phyloP scores from a whole-genome alignment of 1,284 basidiomycete species.

The Calocybe gambosa region DNA sequence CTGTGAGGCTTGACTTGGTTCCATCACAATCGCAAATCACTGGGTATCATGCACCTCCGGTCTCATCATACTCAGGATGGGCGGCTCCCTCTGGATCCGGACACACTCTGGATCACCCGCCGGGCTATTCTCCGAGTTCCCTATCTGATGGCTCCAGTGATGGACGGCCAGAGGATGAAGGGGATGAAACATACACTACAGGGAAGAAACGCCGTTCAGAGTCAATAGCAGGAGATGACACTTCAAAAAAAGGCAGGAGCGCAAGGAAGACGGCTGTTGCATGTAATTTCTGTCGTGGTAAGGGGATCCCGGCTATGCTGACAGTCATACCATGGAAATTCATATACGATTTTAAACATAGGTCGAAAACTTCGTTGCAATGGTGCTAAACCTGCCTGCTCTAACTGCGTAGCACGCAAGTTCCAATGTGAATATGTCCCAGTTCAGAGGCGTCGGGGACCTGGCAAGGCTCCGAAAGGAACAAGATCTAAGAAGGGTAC shows the following conservation, averaged over 20 bases:
- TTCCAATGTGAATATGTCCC: slow-evolving; percentile 49
- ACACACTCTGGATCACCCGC: slow-evolving; percentile 12
- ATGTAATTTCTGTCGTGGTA: slow-evolving; percentile 70
- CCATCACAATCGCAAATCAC: slow-evolving; percentile 1
- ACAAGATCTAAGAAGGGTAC: slow-evolving; percentile 28
- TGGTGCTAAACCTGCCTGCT: slow-evolving; percentile 53
- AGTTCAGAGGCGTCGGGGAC: slow-evolving; percentile 56
- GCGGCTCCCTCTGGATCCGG: slow-evolving; percentile 12
- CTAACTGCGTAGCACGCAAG: slow-evolving; percentile 46
- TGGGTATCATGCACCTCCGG: slow-evolving; percentile 6
- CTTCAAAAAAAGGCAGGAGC: slow-evolving; percentile 24
- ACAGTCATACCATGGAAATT: background rate
- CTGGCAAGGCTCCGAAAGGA: slow-evolving; percentile 60
- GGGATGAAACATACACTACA: slow-evolving; percentile 12
- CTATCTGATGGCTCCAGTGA: slow-evolving; percentile 19
- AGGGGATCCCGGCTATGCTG: slow-evolving; percentile 20
- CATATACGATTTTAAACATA: slow-evolving; percentile 23
- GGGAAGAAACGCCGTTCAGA: slow-evolving; percentile 22
- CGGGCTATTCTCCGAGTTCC: slow-evolving; percentile 17
- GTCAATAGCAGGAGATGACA: slow-evolving; percentile 18
- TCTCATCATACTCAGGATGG: slow-evolving; percentile 12
- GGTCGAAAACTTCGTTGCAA: slow-evolving; percentile 70
- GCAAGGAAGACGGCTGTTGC: slow-evolving; percentile 52
- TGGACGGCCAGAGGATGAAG: slow-evolving; percentile 15
- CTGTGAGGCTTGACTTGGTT: slow-evolving; percentile 5